These are phyloP conservation scores for Drechslerella coelobrocha DNA, from an alignment of 2,329 filamentous ascomycete genomes.

Conservation along the genomic window DNA sequence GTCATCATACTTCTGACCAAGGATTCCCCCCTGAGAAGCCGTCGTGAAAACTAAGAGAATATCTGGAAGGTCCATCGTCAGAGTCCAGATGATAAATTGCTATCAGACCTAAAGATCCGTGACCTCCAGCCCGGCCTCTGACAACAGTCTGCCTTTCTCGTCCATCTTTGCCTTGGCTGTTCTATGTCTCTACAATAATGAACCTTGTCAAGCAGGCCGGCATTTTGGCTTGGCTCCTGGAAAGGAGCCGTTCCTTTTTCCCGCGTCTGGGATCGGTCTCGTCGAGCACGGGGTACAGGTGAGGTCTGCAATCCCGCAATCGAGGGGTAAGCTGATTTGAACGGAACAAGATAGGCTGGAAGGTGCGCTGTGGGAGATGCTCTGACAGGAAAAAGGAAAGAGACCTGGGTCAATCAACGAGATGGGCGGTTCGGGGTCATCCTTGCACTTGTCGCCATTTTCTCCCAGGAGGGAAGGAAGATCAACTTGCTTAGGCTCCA, in stretches of 20 bases:
- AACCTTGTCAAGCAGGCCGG: conserved; percentile 44
- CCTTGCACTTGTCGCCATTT: conserved; percentile 44
- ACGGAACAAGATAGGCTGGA: conserved; percentile 28
- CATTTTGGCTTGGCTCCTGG: conserved; percentile 47
- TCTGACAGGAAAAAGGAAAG: conserved; percentile 40
- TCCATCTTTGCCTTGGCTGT: neutral
- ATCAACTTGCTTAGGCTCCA: conserved; percentile 41
- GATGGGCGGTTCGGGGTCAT: conserved; percentile 29
- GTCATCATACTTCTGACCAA: conserved; percentile 35
- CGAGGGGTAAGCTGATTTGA: conserved; percentile 46
- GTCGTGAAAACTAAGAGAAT: conserved; percentile 34
- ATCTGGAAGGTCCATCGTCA: conserved; percentile 48
- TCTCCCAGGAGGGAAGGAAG: conserved; percentile 48
- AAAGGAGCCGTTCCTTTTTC: conserved; percentile 51
- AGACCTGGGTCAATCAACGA: conserved; percentile 2
- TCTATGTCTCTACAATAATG: conserved; percentile 32
- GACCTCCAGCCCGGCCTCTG: conserved; percentile 46
- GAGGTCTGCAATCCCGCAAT: conserved; percentile 4
- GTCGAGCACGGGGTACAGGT: conserved; percentile 36
- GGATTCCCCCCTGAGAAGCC: conserved; percentile 30
- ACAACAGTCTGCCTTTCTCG: neutral
- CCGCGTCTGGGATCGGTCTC: conserved; percentile 41
- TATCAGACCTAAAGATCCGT: conserved; percentile 41
- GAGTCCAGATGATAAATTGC: conserved; percentile 46
- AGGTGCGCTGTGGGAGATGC: conserved; percentile 28